These are phyloP conservation scores for Dittrichia graveolens DNA, from an alignment of 129 eudicot genomes.

Conservation along the genomic window DNA sequence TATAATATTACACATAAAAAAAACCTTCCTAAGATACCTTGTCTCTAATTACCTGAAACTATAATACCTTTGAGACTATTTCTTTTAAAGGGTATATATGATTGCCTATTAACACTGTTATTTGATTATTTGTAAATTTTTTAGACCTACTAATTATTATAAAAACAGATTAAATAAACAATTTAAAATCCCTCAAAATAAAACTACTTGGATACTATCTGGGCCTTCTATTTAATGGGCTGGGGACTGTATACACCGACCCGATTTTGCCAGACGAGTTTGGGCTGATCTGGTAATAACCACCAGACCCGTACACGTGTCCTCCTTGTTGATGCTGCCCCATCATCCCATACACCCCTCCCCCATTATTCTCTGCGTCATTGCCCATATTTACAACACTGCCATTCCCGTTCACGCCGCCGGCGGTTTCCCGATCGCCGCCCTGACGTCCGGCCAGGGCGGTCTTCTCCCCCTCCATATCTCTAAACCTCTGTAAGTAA, in stretches of 20 bases:
- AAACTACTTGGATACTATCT: slow-evolving; percentile 23
- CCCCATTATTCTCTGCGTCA: slow-evolving; percentile 41
- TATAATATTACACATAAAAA: too few relatives aligned
- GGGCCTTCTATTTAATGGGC: slow-evolving; percentile 46
- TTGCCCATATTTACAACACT: slow-evolving; percentile 40
- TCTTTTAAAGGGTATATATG: too few relatives aligned
- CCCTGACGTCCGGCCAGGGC: slow-evolving; percentile 50
- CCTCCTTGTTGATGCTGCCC: slow-evolving; percentile 48
- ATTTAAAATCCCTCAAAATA: too few relatives aligned
- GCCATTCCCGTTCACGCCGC: slow-evolving; percentile 25
- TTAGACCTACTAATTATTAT: too few relatives aligned
- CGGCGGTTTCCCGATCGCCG: slow-evolving; percentile 27
- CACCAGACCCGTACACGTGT: slow-evolving; percentile 45
- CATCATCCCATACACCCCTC: slow-evolving; percentile 43
- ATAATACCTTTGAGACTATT: too few relatives aligned
- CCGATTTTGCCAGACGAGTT: slow-evolving; percentile 48
- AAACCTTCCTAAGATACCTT: too few relatives aligned
- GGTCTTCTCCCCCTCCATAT: slow-evolving; percentile 65
- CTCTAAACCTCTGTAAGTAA: slow-evolving; percentile 68
- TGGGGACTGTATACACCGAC: slow-evolving; percentile 48
- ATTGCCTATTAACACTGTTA: too few relatives aligned
- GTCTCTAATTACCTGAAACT: too few relatives aligned
- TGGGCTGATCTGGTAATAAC: slow-evolving; percentile 45
- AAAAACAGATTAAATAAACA: too few relatives aligned
- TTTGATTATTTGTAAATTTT: too few relatives aligned